Evolutionary conservation across 148 eudicot genomes (phyloP).

Genomic region (Oxyria digyna): DNA sequence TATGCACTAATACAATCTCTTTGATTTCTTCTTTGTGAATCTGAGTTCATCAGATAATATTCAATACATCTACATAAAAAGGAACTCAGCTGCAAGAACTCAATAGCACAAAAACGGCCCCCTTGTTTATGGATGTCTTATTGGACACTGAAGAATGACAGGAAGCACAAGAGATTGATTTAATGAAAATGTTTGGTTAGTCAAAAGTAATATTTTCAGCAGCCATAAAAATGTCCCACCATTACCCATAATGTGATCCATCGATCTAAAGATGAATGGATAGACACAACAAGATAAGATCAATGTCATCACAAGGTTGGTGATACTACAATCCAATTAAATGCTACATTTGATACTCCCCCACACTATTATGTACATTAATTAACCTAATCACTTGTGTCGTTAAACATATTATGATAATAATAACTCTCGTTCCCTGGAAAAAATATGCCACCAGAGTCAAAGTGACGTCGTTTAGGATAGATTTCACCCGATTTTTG

Average conservation of each 20-base stretch:
- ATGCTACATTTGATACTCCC: no score
- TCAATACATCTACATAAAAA: conserved; percentile 49
- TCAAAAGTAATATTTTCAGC: neutral
- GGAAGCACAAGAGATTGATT: conserved; percentile 9
- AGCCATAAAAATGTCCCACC: neutral
- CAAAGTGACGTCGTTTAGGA: neutral
- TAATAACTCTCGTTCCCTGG: no score
- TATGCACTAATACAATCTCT: conserved; percentile 73
- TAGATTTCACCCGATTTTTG: neutral
- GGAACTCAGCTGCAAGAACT: conserved; percentile 50
- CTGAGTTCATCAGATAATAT: conserved; percentile 46
- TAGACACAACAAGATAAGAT: neutral
- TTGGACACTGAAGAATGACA: conserved; percentile 73
- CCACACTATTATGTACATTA: no score
- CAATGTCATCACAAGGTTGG: neutral
- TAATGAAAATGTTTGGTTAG: neutral
- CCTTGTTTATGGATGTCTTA: conserved; percentile 84
- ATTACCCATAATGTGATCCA: neutral
- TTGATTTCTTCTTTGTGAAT: conserved; percentile 39
- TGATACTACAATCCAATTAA: no score
- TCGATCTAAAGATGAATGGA: neutral
- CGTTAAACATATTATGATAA: no score
- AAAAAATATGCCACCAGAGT: neutral
- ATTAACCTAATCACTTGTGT: no score
- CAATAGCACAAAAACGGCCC: conserved; percentile 46